Conservation (phyloP, 169 alveolate species). For the Eimeria mitis region DNA sequence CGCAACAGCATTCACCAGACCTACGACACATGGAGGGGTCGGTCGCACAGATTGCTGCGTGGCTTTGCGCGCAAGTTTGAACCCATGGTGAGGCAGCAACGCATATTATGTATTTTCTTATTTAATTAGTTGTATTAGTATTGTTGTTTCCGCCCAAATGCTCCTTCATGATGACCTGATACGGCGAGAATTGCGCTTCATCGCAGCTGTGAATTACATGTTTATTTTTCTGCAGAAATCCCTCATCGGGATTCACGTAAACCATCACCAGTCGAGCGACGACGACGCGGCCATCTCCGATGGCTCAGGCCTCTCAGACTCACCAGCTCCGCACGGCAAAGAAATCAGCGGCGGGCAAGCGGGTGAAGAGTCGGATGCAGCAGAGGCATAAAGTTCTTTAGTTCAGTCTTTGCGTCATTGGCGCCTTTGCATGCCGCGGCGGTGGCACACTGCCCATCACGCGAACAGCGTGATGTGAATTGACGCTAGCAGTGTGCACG, state of each 20-base stretch:
- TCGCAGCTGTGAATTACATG: neutral
- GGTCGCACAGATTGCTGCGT: slow-evolving; percentile 84
- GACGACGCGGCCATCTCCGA: slow-evolving; percentile 71
- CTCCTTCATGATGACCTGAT: neutral
- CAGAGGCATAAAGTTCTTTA: slow-evolving; percentile 25
- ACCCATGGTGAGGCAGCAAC: slow-evolving; percentile 84
- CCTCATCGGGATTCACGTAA: slow-evolving; percentile 49
- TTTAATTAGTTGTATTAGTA: neutral
- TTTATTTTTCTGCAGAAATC: slow-evolving; percentile 23
- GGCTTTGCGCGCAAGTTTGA: slow-evolving; percentile 88
- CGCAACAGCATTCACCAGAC: slow-evolving; percentile 86
- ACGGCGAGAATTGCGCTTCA: neutral
- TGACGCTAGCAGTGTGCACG: neutral
- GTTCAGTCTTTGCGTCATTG: slow-evolving; percentile 14
- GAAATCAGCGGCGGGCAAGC: slow-evolving; percentile 41
- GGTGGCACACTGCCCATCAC: slow-evolving; percentile 2
- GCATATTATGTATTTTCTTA: neutral
- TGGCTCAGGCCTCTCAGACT: slow-evolving; percentile 72
- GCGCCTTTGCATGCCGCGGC: slow-evolving; percentile 12
- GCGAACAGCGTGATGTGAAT: neutral
- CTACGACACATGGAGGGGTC: slow-evolving; percentile 86
- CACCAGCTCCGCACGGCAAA: slow-evolving; percentile 59
- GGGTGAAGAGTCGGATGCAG: slow-evolving; percentile 58
- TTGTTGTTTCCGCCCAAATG: neutral
- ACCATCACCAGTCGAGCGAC: slow-evolving; percentile 69